Conservation (phyloP, 768 basidiomycete species). For the Termitomyces sp. region DNA sequence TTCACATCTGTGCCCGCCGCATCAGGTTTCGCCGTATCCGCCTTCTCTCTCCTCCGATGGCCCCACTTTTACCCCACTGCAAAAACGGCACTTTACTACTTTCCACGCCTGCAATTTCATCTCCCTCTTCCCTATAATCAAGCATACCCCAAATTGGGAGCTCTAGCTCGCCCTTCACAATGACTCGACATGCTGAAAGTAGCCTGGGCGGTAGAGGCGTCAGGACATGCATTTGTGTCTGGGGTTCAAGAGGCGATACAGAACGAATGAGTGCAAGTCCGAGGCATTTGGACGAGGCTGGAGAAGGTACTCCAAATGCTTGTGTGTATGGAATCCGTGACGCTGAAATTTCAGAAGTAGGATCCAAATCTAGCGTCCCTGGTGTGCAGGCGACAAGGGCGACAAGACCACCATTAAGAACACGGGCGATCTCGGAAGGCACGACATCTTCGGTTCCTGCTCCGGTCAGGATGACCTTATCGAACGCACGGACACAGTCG, state of each 20-base stretch:
- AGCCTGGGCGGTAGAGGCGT: slow-evolving; percentile 60
- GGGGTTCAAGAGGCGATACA: slow-evolving; percentile 25
- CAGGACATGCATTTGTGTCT: slow-evolving; percentile 68
- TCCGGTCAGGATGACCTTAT: slow-evolving; percentile 63
- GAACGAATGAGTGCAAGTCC: slow-evolving; percentile 77
- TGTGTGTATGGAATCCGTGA: slow-evolving; percentile 52
- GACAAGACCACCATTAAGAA: slow-evolving; percentile 78
- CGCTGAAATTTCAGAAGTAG: neutral
- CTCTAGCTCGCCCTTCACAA: slow-evolving; percentile 88
- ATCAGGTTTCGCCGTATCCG: slow-evolving; percentile 82
- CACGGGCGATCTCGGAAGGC: slow-evolving; percentile 57
- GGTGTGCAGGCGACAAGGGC: slow-evolving; percentile 58
- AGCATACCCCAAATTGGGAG: slow-evolving; percentile 85
- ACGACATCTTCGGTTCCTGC: slow-evolving; percentile 78
- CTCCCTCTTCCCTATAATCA: slow-evolving; percentile 49
- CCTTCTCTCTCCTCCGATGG: slow-evolving; percentile 66
- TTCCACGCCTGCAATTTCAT: slow-evolving; percentile 41
- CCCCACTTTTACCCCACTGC: slow-evolving; percentile 68
- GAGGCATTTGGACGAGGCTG: slow-evolving; percentile 55
- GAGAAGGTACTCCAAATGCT: slow-evolving; percentile 46
- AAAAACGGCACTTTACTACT: slow-evolving; percentile 66
- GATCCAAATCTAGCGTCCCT: slow-evolving; percentile 28
- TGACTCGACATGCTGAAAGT: slow-evolving; percentile 37
- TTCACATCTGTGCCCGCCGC: slow-evolving; percentile 69
- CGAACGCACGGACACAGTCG: slow-evolving; percentile 48